A percentile compares a stretch with the other conserved stretches of the same genome.
phyloP scores from a whole-genome alignment of 768 basidiomycete species.

The Pleurotus ostreatus region DNA sequence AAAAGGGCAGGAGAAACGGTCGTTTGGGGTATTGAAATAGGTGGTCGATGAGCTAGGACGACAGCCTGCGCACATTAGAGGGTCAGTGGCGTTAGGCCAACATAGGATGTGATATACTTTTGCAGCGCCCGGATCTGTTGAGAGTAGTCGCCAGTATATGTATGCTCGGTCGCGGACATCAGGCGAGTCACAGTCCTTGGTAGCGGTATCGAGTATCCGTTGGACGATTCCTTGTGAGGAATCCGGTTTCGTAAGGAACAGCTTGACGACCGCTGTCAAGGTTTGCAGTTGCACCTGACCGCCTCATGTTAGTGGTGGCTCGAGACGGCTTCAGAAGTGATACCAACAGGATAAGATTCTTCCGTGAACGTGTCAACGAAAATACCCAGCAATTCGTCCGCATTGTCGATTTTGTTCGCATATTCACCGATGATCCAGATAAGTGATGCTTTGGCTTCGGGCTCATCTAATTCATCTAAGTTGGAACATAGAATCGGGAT shows the following conservation, averaged over 20 bases:
- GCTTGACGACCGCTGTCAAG: slow-evolving; percentile 93
- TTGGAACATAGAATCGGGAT: slow-evolving; percentile 94
- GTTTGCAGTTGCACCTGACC: slow-evolving; percentile 70
- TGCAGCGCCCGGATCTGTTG: slow-evolving; percentile 92
- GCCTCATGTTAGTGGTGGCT: not conserved
- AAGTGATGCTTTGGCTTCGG: slow-evolving; percentile 94
- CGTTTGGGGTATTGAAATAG: slow-evolving; percentile 89
- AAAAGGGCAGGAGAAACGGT: slow-evolving; percentile 84
- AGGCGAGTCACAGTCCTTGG: slow-evolving; percentile 95
- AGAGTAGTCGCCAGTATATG: slow-evolving; percentile 95
- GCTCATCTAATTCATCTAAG: slow-evolving; percentile 95
- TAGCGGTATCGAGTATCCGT: slow-evolving; percentile 87
- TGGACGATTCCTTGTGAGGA: slow-evolving; percentile 90
- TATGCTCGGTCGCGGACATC: slow-evolving; percentile 97
- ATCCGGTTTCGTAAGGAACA: slow-evolving; percentile 94
- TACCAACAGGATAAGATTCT: slow-evolving; percentile 81
- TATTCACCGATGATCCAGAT: slow-evolving; percentile 99
- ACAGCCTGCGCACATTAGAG: slow-evolving; percentile 45
- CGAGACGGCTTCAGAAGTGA: not conserved
- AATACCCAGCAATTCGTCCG: slow-evolving; percentile 83
- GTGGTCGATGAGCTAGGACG: slow-evolving; percentile 87
- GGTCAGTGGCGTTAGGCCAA: not conserved
- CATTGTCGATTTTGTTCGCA: slow-evolving; percentile 95
- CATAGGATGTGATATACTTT: slow-evolving; percentile 53
- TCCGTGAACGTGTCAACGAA: slow-evolving; percentile 94